Evolutionary conservation across 192 early-diverging fungal genomes (phyloP).

Genomic region (Phycomyces blakesleeanus): DNA sequence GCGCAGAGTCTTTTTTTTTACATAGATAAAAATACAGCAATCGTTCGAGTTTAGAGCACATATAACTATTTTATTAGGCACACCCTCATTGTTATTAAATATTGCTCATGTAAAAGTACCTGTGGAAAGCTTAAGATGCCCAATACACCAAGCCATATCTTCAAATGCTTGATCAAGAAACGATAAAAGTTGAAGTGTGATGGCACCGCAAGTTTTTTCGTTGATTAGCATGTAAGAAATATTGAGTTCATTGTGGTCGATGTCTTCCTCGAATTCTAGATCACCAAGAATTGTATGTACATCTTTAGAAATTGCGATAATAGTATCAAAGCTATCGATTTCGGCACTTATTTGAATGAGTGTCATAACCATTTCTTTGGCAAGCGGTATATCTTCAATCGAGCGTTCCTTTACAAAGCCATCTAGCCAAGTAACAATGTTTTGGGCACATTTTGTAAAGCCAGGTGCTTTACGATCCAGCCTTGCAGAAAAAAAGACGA

Average conservation of each 20-base stretch:
- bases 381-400: slow-evolving; percentile 38
- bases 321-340: slow-evolving; percentile 25
- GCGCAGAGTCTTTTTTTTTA: not conserved
- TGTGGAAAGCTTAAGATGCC: slow-evolving; percentile 28
- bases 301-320: slow-evolving; percentile 32
- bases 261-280: slow-evolving; percentile 5
- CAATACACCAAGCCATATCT: slow-evolving; percentile 48
- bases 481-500: slow-evolving; percentile 37
- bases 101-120: slow-evolving; percentile 2
- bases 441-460: slow-evolving; percentile 21
- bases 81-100: too few relatives aligned
- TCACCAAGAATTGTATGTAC: slow-evolving; percentile 24
- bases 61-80: too few relatives aligned
- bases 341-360: slow-evolving; percentile 37
- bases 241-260: slow-evolving; percentile 12
- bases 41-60: too few relatives aligned
- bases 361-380: slow-evolving; percentile 38
- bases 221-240: slow-evolving; percentile 43
- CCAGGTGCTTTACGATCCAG: slow-evolving; percentile 14
- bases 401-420: slow-evolving; percentile 37
- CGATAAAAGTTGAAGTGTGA: slow-evolving; percentile 37
- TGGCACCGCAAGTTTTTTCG: slow-evolving; percentile 25
- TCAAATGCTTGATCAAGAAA: slow-evolving; percentile 43
- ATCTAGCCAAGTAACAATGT: slow-evolving; percentile 40
- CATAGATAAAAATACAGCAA: not conserved